These are phyloP conservation scores for Fulvia fulva DNA, from an alignment of 2,329 filamentous ascomycete species.

Conservation along the genomic window DNA sequence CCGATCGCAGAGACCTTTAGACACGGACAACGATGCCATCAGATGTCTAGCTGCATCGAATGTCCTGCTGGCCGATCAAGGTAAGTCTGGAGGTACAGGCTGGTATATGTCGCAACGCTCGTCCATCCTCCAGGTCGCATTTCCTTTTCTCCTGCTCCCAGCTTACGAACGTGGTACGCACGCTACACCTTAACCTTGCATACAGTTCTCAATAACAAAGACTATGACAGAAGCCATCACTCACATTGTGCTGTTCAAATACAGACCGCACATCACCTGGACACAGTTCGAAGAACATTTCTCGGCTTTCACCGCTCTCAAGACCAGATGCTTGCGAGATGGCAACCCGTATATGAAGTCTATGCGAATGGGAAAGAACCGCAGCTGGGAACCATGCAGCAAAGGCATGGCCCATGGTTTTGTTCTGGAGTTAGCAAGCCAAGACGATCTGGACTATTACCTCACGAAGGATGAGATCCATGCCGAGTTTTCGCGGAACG, in stretches of 20 bases:
- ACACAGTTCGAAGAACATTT: constrained; percentile 33
- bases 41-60: background rate
- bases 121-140: background rate
- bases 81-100: background rate
- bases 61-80: background rate
- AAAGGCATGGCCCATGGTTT: constrained; percentile 37
- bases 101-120: too few relatives aligned
- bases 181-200: too few relatives aligned
- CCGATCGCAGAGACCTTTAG: background rate
- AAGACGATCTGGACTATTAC: constrained; percentile 36
- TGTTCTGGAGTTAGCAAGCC: constrained; percentile 33
- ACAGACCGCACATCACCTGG: constrained; percentile 32
- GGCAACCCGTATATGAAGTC: constrained; percentile 32
- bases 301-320: constrained; percentile 28
- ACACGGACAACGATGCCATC: background rate
- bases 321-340: constrained; percentile 27
- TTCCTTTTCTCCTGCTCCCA: background rate
- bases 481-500: constrained; percentile 28
- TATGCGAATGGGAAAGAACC: constrained; percentile 34
- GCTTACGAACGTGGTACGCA: background rate
- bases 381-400: constrained; percentile 31
- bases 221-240: constrained; percentile 25
- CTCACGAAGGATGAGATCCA: constrained; percentile 33
- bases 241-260: constrained; percentile 37
- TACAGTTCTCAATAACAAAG: too few relatives aligned